A percentile compares a stretch with the other conserved stretches of the same genome.
Conservation (phyloP, 306 rosid species). For the Elaeagnus macrophylla region DNA sequence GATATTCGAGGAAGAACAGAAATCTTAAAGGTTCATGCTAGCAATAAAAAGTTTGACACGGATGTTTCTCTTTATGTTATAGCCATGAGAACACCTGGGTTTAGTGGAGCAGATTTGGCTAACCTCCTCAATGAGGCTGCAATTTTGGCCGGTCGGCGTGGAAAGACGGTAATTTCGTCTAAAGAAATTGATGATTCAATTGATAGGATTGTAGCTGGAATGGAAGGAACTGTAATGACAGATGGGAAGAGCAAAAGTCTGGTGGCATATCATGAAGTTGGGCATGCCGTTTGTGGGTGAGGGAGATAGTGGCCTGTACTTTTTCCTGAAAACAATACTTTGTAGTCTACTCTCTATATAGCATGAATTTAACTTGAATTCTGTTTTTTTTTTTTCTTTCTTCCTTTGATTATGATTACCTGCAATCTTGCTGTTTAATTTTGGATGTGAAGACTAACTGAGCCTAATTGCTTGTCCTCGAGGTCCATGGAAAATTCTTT, state of each 20-base stretch:
- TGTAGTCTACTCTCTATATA: not conserved
- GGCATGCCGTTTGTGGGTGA: constrained; percentile 97
- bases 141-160: constrained; percentile 91
- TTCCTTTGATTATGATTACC: not conserved
- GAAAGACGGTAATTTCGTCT: constrained; percentile 77
- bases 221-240: constrained; percentile 99
- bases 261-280: constrained; percentile 97
- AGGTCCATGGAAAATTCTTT: too few relatives aligned
- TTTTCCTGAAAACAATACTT: not conserved
- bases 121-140: constrained; percentile 98
- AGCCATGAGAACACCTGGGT: constrained; percentile 98
- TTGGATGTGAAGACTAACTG: too few relatives aligned
- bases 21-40: constrained; percentile 84
- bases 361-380: not conserved
- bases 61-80: constrained; percentile 82
- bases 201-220: constrained; percentile 98
- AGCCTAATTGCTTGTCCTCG: too few relatives aligned
- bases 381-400: not conserved
- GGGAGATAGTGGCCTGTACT: constrained; percentile 13
- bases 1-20: constrained; percentile 92
- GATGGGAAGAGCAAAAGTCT: constrained; percentile 97
- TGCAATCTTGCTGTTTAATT: too few relatives aligned
- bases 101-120: constrained; percentile 98
- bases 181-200: constrained; percentile 96
- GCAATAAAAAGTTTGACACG: constrained; percentile 78